Conservation (phyloP, 1,139 yeast species). For the Protomyces gravidus region DNA sequence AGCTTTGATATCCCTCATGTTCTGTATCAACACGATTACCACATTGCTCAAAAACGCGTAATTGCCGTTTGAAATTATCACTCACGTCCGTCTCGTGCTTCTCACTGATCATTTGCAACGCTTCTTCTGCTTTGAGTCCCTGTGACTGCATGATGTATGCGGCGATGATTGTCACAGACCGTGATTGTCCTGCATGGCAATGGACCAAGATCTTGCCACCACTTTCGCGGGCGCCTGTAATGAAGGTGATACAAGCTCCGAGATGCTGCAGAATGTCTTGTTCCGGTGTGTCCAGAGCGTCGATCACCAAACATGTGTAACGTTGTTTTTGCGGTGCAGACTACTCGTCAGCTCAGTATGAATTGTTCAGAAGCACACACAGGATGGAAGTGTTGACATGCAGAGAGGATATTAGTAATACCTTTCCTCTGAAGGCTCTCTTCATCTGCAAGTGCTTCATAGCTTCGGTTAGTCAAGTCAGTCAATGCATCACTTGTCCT, state of each 20-base stretch:
- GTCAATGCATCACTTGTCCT: background rate
- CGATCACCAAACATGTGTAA: background rate
- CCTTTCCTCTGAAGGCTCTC: conserved; percentile 12
- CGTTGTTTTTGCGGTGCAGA: background rate
- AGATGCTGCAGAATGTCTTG: conserved; percentile 61
- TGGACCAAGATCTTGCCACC: conserved; percentile 42
- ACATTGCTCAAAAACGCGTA: conserved; percentile 55
- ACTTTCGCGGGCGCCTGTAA: conserved; percentile 54
- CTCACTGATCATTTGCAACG: conserved; percentile 66
- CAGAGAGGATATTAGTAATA: conserved; percentile 33
- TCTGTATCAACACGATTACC: conserved; percentile 44
- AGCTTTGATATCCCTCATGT: conserved; percentile 51
- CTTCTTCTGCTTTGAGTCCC: conserved; percentile 54
- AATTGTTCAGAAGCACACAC: background rate
- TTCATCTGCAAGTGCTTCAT: conserved; percentile 31
- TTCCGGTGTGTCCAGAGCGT: conserved; percentile 17
- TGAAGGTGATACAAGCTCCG: conserved; percentile 58
- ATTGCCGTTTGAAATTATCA: conserved; percentile 67
- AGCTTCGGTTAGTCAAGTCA: background rate
- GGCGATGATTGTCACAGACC: conserved; percentile 67
- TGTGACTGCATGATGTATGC: conserved; percentile 78
- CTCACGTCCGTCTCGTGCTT: conserved; percentile 69
- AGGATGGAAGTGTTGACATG: conserved; percentile 9
- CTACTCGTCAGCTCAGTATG: background rate
- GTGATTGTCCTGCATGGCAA: conserved; percentile 68